phyloP scores from a whole-genome alignment of 495 filamentous ascomycete genomes.

The Xylaria acuta region DNA sequence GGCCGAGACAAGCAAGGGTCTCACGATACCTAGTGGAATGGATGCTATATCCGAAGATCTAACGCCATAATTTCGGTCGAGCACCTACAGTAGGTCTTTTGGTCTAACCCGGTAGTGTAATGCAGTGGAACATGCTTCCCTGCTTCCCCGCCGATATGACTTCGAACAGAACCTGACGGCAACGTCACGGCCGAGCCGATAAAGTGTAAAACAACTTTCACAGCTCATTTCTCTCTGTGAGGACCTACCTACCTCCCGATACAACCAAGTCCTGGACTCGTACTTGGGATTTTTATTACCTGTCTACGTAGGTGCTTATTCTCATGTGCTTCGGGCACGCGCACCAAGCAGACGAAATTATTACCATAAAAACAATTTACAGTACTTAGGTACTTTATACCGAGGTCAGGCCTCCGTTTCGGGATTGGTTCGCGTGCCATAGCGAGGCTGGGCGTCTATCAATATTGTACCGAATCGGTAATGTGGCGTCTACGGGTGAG shows the following conservation, averaged over 20 bases:
- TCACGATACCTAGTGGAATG: no score
- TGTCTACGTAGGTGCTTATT: background rate
- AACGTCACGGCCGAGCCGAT: background rate
- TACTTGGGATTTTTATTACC: no score
- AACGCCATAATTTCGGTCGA: background rate
- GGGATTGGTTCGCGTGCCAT: slow-evolving; percentile 1
- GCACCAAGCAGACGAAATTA: background rate
- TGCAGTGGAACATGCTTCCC: background rate
- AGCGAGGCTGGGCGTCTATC: background rate
- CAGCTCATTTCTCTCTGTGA: background rate
- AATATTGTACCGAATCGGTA: slow-evolving; percentile 17
- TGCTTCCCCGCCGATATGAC: background rate
- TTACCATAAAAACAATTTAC: background rate
- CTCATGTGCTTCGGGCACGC: background rate
- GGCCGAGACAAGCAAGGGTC: no score
- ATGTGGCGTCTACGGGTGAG: background rate
- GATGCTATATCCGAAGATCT: no score
- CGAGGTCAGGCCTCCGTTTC: background rate
- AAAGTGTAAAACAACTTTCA: background rate
- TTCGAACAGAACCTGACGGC: background rate
- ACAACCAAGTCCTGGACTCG: no score
- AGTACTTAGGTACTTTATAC: background rate
- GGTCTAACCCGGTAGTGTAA: background rate
- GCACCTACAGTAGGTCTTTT: background rate
- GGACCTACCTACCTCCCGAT: background rate